A percentile compares a stretch with the other conserved stretches of the same genome.
phyloP scores from a whole-genome alignment of 805 yeast species.

The Candida saitoana region DNA sequence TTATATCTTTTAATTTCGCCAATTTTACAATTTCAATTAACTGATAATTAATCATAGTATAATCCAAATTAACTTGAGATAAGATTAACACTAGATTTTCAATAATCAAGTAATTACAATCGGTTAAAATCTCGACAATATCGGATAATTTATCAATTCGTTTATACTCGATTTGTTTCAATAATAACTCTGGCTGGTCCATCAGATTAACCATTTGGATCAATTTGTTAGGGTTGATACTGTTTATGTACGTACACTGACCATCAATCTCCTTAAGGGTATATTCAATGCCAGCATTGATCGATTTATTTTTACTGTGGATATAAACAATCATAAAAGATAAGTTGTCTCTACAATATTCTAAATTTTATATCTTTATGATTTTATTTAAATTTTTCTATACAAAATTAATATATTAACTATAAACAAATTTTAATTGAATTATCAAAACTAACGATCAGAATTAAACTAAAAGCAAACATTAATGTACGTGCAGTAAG shows the following conservation, averaged over 20 bases:
- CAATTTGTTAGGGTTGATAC: constrained; percentile 9
- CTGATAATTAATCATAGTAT: constrained; percentile 7
- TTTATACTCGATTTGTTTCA: constrained; percentile 9
- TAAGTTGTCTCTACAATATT: neutral
- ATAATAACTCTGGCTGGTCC: constrained; percentile 1
- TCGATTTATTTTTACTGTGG: neutral
- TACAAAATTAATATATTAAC: too few relatives aligned
- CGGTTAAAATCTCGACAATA: constrained; percentile 1
- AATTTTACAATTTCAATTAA: constrained; percentile 8
- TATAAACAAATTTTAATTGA: neutral
- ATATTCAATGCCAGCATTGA: neutral
- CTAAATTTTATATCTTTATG: too few relatives aligned
- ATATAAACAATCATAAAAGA: neutral
- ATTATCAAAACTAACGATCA: neutral
- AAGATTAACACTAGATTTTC: constrained; percentile 10
- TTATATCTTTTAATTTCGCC: neutral
- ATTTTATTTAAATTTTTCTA: too few relatives aligned
- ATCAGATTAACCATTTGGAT: constrained; percentile 2
- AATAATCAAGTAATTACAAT: constrained; percentile 5
- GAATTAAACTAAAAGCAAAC: neutral
- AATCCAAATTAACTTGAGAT: constrained; percentile 6
- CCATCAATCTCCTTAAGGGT: neutral
- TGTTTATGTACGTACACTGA: constrained; percentile 9
- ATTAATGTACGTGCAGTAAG: neutral
- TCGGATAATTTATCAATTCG: constrained; percentile 8